Evolutionary conservation across 176 grass and related monocot genomes (phyloP).

Genomic region (Aechmea fasciata): DNA sequence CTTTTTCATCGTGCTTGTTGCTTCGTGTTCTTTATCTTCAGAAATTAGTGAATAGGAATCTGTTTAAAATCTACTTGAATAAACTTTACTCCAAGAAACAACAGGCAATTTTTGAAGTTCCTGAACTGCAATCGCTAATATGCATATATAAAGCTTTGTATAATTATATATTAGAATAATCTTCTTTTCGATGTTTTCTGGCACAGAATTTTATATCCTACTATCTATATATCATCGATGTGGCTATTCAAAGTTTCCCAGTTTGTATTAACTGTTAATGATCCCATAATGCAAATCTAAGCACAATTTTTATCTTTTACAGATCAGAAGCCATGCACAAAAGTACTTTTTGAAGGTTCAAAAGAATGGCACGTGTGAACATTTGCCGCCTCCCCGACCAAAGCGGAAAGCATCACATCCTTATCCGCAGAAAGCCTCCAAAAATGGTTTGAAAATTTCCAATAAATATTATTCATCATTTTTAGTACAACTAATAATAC

Average conservation of each 20-base stretch:
- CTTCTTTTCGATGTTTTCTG: no score
- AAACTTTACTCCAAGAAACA: no score
- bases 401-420: conserved; percentile 95
- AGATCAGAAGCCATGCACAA: conserved; percentile 99
- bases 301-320: background rate
- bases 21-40: no score
- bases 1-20: no score
- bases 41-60: no score
- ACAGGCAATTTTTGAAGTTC: no score
- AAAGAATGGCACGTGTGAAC: conserved; percentile 73
- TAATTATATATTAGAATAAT: no score
- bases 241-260: background rate
- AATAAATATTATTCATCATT: background rate
- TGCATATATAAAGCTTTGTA: no score
- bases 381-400: conserved; percentile 91
- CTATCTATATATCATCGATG: no score
- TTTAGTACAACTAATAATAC: background rate
- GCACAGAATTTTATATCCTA: no score
- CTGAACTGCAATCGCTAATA: no score
- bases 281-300: background rate
- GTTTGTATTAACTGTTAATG: background rate
- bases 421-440: conserved; percentile 96
- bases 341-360: conserved; percentile 96
- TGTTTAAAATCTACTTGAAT: no score
- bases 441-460: conserved; percentile 31